phyloP scores from a whole-genome alignment of 108 stramenopile genomes.

The Cyclotella atomus region DNA sequence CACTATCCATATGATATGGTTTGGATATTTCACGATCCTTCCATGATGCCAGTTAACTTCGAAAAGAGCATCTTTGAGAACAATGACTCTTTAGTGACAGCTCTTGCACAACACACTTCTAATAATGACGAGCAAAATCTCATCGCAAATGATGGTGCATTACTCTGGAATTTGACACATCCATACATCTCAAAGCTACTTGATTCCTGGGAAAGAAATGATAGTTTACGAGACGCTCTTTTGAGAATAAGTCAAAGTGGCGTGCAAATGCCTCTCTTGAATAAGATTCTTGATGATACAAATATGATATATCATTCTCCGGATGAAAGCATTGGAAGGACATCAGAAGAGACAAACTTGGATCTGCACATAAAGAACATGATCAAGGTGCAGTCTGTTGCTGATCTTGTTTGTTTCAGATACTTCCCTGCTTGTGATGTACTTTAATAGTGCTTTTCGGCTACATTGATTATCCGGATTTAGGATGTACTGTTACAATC shows the following conservation, averaged over 20 bases:
- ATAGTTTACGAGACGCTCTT: neutral
- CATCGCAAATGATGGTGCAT: neutral
- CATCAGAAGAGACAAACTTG: too few species aligned
- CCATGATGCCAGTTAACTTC: conserved; percentile 13
- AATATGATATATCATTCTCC: conserved; percentile 7
- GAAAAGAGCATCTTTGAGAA: conserved; percentile 9
- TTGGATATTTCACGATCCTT: conserved; percentile 19
- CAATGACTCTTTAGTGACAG: neutral
- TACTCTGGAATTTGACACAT: conserved; percentile 14
- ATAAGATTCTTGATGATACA: conserved; percentile 8
- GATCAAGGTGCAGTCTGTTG: conserved; percentile 8
- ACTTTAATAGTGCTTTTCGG: too few species aligned
- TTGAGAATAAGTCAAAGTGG: neutral
- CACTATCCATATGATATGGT: conserved; percentile 6
- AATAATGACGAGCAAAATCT: neutral
- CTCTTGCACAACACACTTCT: neutral
- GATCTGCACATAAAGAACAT: too few species aligned
- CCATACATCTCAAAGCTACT: neutral
- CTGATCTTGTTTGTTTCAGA: conserved; percentile 25
- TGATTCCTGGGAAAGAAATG: neutral
- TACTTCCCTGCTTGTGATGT: conserved; percentile 19
- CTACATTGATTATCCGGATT: too few species aligned
- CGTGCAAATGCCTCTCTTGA: neutral
- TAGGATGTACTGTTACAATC: too few species aligned
- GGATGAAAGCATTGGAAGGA: neutral